These are phyloP conservation scores for Gloeostereum incarnatum DNA, from an alignment of 768 basidiomycete genomes.

Conservation along the genomic window DNA sequence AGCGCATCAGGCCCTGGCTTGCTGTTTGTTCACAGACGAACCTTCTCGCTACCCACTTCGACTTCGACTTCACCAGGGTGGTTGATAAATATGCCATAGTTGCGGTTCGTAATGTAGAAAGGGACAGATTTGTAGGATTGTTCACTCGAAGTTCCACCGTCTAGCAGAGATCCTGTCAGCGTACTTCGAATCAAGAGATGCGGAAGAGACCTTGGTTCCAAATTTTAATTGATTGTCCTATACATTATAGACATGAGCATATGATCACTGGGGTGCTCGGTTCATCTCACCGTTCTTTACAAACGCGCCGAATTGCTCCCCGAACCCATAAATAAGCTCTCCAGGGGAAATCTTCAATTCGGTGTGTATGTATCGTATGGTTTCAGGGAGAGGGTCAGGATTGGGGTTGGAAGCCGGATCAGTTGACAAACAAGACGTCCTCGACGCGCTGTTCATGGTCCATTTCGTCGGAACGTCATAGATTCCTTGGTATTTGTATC, in stretches of 20 bases:
- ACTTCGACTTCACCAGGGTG: constrained; percentile 71
- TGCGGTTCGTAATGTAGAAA: constrained; percentile 60
- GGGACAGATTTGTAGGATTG: constrained; percentile 63
- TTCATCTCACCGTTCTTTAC: constrained; percentile 57
- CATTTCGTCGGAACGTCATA: constrained; percentile 49
- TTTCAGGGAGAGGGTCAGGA: constrained; percentile 29
- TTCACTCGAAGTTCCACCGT: constrained; percentile 65
- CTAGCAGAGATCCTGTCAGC: constrained; percentile 13
- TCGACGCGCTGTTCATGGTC: constrained; percentile 39
- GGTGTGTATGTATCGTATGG: constrained; percentile 40
- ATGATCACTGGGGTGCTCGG: not conserved
- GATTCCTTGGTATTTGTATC: constrained; percentile 45
- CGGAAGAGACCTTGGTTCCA: constrained; percentile 44
- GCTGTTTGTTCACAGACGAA: constrained; percentile 21
- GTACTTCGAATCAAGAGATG: not conserved
- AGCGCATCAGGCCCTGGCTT: not conserved
- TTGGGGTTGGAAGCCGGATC: constrained; percentile 51
- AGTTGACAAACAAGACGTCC: constrained; percentile 46
- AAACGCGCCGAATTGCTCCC: constrained; percentile 68
- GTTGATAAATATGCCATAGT: constrained; percentile 72
- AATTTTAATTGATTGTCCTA: constrained; percentile 48
- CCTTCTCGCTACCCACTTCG: constrained; percentile 61
- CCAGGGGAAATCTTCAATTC: constrained; percentile 61
- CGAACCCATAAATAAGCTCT: constrained; percentile 65
- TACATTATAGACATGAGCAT: not conserved